Base-by-base conservation (phyloP, 805 yeast species). In the Ogataea paraovalis region DNA sequence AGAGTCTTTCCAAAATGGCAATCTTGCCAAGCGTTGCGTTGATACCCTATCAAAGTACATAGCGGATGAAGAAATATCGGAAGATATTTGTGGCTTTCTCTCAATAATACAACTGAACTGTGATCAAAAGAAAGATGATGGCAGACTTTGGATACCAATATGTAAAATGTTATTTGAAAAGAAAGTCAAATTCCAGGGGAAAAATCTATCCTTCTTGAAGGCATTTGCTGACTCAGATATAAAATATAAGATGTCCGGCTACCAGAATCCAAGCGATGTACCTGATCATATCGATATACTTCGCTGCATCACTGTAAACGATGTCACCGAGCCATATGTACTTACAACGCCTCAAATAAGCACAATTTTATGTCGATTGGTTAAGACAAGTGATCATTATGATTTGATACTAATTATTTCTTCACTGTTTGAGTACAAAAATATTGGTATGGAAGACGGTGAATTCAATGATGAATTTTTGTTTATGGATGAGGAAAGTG, bases 11-110 rank as follows among this genome's bases (percentile, higher is more conserved):
- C 32, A 28, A 1, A 39, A 54, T 34, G 44, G 48, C 10, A 51
- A 52, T 4, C 39, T 73, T 8, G 42, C 54, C 1, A 41, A 45
- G 1, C 54, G 67, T 2, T 22, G 69, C 3, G 48, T 54, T 18
- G 42, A 46, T 1, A 48, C 49, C n/a, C 51, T 66, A 22, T 43
- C 57, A n/a, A 59, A 55, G 21, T 53, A 63, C 25, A 45, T 73
- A 2, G 6, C 43, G 0, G 51, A 52, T 12, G 14, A 34, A 1
- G 36, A 42, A 0, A 34, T 69, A 0, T 54, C 52, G 19, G 43
- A 45, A 3, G 76, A 71, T 33, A 59, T 61, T 5, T 34, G 21
- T 10, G 38, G 21, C 21, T 34, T 34, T 18, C 19, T 34, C 12
- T 34, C 38, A 4, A 4, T 34, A 5, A n/a, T 34, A 5, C 19